A percentile compares a stretch with the other conserved stretches of the same genome.
Conservation (phyloP, 495 filamentous ascomycete genomes). For the Penicillium coffeae region DNA sequence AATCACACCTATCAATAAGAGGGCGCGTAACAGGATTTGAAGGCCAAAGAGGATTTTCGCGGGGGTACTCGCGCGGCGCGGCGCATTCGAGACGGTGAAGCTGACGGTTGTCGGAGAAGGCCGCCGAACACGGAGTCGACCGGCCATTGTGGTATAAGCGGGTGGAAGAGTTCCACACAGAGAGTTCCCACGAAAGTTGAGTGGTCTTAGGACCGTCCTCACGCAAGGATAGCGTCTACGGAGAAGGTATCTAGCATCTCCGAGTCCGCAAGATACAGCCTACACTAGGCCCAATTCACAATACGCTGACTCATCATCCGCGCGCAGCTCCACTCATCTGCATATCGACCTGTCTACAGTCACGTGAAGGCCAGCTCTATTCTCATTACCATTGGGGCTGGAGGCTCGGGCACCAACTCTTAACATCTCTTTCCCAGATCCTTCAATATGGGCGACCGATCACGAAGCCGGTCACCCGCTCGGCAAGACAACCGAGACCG, state of each 20-base stretch:
- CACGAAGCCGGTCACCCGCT: slow-evolving; percentile 36
- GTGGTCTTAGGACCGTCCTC: too few relatives aligned
- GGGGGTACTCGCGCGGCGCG: slow-evolving; percentile 50
- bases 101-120: slow-evolving; percentile 84
- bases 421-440: slow-evolving; percentile 9
- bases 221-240: not conserved
- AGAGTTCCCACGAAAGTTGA: not conserved
- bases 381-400: not conserved
- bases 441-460: slow-evolving; percentile 32
- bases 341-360: slow-evolving; percentile 16
- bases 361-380: slow-evolving; percentile 19
- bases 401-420: slow-evolving; percentile 15
- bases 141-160: slow-evolving; percentile 29
- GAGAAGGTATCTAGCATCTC: not conserved
- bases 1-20: slow-evolving; percentile 39
- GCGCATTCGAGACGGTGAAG: slow-evolving; percentile 77
- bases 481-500: slow-evolving; percentile 23
- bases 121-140: slow-evolving; percentile 60
- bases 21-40: slow-evolving; percentile 46
- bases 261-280: slow-evolving; percentile 8
- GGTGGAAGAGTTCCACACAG: not conserved
- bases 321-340: not conserved
- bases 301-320: not conserved
- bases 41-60: slow-evolving; percentile 51
- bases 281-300: slow-evolving; percentile 19